These are phyloP conservation scores for Voacanga thouarsii DNA, from an alignment of 257 asterid species.

Conservation along the genomic window DNA sequence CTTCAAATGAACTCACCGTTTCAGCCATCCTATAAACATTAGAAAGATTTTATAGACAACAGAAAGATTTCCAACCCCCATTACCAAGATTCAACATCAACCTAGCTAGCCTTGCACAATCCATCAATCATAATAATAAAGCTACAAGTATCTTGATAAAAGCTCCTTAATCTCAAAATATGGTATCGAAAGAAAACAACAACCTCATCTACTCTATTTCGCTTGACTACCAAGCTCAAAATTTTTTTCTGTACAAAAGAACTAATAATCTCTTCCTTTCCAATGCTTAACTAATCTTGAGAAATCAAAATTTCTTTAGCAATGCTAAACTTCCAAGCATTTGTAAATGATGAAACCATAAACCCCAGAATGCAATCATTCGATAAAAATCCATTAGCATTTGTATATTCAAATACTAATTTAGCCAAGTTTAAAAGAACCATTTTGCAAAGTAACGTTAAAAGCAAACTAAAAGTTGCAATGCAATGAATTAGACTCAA, in stretches of 20 bases:
- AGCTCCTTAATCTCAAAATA: slow-evolving; percentile 49
- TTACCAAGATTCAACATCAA: no score
- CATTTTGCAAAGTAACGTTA: no score
- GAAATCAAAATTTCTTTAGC: slow-evolving; percentile 69
- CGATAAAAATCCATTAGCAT: slow-evolving; percentile 50
- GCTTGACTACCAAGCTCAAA: slow-evolving; percentile 53
- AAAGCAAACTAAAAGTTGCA: slow-evolving; percentile 47
- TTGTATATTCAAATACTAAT: slow-evolving; percentile 51
- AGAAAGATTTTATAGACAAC: no score
- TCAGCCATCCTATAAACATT: no score
- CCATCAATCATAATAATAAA: slow-evolving; percentile 79
- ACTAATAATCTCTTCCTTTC: slow-evolving; percentile 38
- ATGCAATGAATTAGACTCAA: slow-evolving; percentile 54
- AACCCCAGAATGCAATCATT: slow-evolving; percentile 36
- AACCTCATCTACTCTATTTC: slow-evolving; percentile 58
- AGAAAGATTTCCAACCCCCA: no score
- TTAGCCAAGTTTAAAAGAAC: no score
- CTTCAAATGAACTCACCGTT: no score
- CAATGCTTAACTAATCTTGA: slow-evolving; percentile 44
- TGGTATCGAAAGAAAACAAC: slow-evolving; percentile 55
- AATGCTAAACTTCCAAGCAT: slow-evolving; percentile 47
- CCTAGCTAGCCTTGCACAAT: slow-evolving; percentile 57
- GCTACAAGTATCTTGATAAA: slow-evolving; percentile 57
- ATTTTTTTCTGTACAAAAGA: slow-evolving; percentile 59
- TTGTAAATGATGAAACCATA: slow-evolving; percentile 44